Percentiles rank a stretch among this genome's conserved stretches.
These are phyloP conservation scores for Suillus subalutaceus DNA, from an alignment of 768 basidiomycete genomes.

Conservation along the genomic window DNA sequence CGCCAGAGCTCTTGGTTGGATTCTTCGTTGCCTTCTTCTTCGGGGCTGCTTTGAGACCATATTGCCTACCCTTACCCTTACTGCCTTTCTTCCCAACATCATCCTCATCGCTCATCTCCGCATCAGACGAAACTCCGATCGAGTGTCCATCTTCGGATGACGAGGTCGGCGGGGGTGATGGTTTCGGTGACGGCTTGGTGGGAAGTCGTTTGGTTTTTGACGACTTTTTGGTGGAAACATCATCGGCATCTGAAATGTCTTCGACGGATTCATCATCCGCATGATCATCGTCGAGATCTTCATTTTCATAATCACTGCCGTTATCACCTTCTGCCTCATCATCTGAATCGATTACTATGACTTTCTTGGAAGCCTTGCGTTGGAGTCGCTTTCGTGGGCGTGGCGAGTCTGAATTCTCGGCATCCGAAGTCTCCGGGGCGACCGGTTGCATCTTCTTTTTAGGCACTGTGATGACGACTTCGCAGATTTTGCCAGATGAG, in stretches of 20 bases:
- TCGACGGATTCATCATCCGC: constrained; percentile 43
- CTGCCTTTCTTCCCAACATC: constrained; percentile 27
- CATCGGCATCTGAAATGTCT: constrained; percentile 26
- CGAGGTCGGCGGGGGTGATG: constrained; percentile 25
- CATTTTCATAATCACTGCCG: constrained; percentile 36
- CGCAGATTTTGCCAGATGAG: constrained; percentile 48
- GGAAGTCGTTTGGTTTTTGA: constrained; percentile 18
- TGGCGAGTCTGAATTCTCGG: constrained; percentile 43
- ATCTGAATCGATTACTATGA: constrained; percentile 53
- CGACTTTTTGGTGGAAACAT: constrained; percentile 25
- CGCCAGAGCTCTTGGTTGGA: constrained; percentile 29
- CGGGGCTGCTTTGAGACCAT: constrained; percentile 18
- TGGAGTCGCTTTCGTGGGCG: constrained; percentile 36
- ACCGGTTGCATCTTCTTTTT: constrained; percentile 20
- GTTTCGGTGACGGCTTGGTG: constrained; percentile 26
- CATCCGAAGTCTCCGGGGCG: constrained; percentile 23
- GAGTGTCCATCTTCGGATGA: constrained; percentile 34
- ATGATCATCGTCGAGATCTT: constrained; percentile 15
- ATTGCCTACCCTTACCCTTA: constrained; percentile 20
- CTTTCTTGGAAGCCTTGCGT: constrained; percentile 41
- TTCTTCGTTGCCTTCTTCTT: constrained; percentile 37
- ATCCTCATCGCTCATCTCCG: constrained; percentile 25
- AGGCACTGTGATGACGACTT: constrained; percentile 57
- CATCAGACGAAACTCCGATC: constrained; percentile 25
- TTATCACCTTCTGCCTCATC: constrained; percentile 43